Evolutionary conservation across 306 rosid genomes (phyloP).

Genomic region (Begonia loranthoides): DNA sequence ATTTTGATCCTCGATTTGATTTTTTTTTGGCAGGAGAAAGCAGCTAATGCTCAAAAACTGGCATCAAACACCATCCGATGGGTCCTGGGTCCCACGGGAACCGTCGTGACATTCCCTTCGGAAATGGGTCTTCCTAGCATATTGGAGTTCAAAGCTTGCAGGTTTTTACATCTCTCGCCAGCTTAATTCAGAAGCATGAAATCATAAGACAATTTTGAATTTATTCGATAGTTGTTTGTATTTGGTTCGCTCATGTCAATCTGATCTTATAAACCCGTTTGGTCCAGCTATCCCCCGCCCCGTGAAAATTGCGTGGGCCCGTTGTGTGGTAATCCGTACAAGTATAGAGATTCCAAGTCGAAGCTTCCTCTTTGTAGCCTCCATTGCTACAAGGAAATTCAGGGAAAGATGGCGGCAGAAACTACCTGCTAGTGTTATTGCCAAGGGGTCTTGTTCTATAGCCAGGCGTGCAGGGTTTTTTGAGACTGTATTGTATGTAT

Average conservation of each 20-base stretch:
- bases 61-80: slow-evolving; percentile 37
- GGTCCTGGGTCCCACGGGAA: slow-evolving; percentile 36
- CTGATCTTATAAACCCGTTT: too few relatives aligned
- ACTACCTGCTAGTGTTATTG: slow-evolving; percentile 13
- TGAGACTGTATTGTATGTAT: too few relatives aligned
- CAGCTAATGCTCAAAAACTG: slow-evolving; percentile 17
- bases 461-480: too few relatives aligned
- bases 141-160: slow-evolving; percentile 26
- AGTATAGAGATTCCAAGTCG: slow-evolving; percentile 50
- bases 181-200: background rate
- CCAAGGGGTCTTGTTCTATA: too few relatives aligned
- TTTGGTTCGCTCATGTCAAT: background rate
- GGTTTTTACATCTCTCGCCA: slow-evolving; percentile 14
- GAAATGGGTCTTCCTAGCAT: slow-evolving; percentile 47
- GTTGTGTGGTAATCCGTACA: slow-evolving; percentile 37
- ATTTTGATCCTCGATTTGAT: background rate
- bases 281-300: slow-evolving; percentile 46
- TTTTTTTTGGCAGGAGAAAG: slow-evolving; percentile 24
- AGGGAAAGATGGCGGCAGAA: slow-evolving; percentile 16
- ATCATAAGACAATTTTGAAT: background rate
- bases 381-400: slow-evolving; percentile 40
- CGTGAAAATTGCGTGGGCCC: slow-evolving; percentile 52
- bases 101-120: slow-evolving; percentile 32
- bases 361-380: slow-evolving; percentile 59
- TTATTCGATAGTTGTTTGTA: slow-evolving; percentile 4